Evolutionary conservation across 2,329 filamentous ascomycete species (phyloP).

Genomic region (Ascochyta clinopodiicola): DNA sequence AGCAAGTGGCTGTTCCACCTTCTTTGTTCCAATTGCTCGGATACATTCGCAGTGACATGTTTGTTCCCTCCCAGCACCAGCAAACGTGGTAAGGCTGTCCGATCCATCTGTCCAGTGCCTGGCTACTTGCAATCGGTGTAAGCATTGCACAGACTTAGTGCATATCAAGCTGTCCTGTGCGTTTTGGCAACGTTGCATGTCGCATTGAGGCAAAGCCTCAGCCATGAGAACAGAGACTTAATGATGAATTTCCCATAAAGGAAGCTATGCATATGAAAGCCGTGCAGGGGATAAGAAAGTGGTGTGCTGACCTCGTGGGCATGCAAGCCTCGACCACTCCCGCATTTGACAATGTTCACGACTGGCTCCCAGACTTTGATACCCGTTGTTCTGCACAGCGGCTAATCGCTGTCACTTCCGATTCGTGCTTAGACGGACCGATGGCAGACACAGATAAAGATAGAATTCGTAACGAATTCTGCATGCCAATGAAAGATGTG

Average conservation of each 20-base stretch:
- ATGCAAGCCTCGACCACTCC: background rate
- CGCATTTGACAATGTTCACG: background rate
- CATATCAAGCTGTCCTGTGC: background rate
- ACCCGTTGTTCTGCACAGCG: background rate
- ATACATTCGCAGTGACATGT: background rate
- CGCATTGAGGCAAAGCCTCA: background rate
- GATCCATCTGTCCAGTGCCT: no score
- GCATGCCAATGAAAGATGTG: background rate
- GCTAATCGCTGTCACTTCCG: background rate
- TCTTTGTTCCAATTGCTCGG: constrained; percentile 9
- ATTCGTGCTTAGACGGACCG: background rate
- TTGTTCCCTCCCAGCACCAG: background rate
- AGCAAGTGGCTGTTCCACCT: background rate
- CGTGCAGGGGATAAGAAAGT: background rate
- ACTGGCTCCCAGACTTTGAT: background rate
- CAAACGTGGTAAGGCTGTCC: background rate
- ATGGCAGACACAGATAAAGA: background rate
- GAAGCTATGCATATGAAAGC: background rate
- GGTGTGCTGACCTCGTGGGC: constrained; percentile 6
- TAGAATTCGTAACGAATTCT: background rate
- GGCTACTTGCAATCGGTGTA: background rate
- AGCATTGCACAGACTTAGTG: background rate
- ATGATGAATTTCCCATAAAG: background rate
- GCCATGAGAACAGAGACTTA: background rate
- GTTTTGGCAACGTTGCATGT: background rate